Evolutionary conservation across 805 yeast genomes (phyloP).

Genomic region (Saccharomycopsis synnaedendra): DNA sequence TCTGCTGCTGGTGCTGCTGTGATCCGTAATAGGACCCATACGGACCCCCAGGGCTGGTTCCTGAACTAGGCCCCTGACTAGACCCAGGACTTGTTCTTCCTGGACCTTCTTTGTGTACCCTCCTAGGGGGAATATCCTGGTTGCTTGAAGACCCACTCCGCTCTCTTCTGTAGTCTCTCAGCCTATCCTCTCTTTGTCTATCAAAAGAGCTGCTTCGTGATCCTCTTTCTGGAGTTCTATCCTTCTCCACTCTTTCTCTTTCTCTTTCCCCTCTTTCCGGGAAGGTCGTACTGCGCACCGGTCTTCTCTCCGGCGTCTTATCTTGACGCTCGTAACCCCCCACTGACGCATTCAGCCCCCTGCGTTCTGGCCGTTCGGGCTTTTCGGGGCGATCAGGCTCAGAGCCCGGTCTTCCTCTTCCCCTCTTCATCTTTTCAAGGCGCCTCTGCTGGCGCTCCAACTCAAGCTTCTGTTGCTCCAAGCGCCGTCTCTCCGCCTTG

Average conservation of each 20-base stretch:
- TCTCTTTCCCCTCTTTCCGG: conserved; percentile 9
- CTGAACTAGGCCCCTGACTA: too few species aligned
- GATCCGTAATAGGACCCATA: not conserved
- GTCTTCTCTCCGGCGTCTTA: not conserved
- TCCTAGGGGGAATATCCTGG: conserved; percentile 1
- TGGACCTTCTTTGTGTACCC: not conserved
- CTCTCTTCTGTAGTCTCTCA: not conserved
- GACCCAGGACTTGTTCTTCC: too few species aligned
- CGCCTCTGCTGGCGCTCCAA: conserved; percentile 13
- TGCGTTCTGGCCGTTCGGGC: too few species aligned
- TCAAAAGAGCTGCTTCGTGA: not conserved
- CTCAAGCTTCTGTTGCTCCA: conserved; percentile 11
- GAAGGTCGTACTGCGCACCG: not conserved
- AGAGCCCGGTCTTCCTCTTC: not conserved
- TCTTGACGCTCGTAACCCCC: not conserved
- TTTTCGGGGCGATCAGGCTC: too few species aligned
- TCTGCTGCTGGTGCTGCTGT: not conserved
- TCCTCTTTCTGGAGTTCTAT: not conserved
- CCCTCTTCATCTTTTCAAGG: conserved; percentile 8
- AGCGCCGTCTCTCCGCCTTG: conserved; percentile 6
- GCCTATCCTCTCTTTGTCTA: not conserved
- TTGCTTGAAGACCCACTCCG: not conserved
- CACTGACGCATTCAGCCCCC: too few species aligned
- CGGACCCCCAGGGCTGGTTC: not conserved
- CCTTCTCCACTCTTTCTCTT: conserved; percentile 1